Evolutionary conservation across 768 basidiomycete genomes (phyloP).

Genomic region (Pleurotus djamor): DNA sequence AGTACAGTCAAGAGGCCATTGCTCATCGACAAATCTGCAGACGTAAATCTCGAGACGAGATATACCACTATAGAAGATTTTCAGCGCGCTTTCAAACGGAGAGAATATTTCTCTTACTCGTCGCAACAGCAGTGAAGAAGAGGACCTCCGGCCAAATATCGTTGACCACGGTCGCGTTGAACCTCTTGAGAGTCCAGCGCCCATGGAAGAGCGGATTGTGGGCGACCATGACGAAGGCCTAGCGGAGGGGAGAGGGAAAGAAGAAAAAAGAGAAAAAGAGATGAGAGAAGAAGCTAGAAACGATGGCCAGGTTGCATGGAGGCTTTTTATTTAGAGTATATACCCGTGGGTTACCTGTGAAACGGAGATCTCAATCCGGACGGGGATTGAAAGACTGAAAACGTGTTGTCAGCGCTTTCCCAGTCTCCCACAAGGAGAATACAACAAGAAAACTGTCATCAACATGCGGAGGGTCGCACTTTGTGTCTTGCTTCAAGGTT

Average conservation of each 20-base stretch:
- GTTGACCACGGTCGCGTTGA: slow-evolving; percentile 59
- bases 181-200: slow-evolving; percentile 45
- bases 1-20: slow-evolving; percentile 64
- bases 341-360: background rate
- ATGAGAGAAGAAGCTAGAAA: background rate
- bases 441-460: too few species aligned
- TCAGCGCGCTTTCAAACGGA: background rate
- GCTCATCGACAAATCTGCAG: slow-evolving; percentile 45
- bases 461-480: too few species aligned
- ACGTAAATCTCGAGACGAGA: slow-evolving; percentile 48
- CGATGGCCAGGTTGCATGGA: background rate
- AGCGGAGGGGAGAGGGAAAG: background rate
- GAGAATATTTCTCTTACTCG: slow-evolving; percentile 34
- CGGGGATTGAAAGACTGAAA: background rate
- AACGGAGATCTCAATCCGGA: background rate
- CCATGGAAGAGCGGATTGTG: slow-evolving; percentile 45
- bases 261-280: background rate
- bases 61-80: slow-evolving; percentile 49
- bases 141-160: slow-evolving; percentile 65
- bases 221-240: slow-evolving; percentile 31
- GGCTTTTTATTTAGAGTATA: background rate
- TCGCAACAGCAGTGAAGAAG: slow-evolving; percentile 60
- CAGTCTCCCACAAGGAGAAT: too few species aligned
- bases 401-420: background rate
- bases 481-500: too few species aligned